Evolutionary conservation across 116 monocot species (phyloP).

Genomic region (Posidonia oceanica): DNA sequence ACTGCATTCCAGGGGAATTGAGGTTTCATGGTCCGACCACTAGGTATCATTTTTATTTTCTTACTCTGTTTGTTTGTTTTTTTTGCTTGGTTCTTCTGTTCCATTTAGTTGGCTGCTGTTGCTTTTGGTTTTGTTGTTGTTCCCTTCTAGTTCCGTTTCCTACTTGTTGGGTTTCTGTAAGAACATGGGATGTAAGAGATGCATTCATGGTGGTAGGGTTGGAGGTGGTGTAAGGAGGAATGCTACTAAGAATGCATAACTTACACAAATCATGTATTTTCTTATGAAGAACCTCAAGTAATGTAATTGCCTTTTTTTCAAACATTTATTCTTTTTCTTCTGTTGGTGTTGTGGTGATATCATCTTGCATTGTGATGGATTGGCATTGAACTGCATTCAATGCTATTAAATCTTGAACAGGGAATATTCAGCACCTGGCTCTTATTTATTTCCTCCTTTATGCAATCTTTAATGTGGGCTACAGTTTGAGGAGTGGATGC

Average conservation of each 20-base stretch:
- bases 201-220: neutral
- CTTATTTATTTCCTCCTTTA: constrained; percentile 1
- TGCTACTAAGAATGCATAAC: neutral
- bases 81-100: neutral
- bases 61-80: neutral
- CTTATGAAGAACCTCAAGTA: neutral
- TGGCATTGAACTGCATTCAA: constrained; percentile 4
- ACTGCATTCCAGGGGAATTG: constrained; percentile 9
- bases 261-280: neutral
- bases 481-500: constrained; percentile 1
- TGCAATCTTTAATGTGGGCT: neutral
- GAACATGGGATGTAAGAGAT: neutral
- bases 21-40: constrained; percentile 8
- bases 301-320: neutral
- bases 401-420: constrained; percentile 6
- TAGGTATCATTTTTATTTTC: no score
- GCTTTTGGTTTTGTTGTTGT: neutral
- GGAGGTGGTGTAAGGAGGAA: no score
- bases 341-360: neutral
- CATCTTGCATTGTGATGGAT: neutral
- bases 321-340: neutral
- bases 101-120: neutral
- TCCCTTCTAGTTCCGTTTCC: neutral
- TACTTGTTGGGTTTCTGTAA: neutral
- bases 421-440: constrained; percentile 4